These are phyloP conservation scores for Tuber calosporum DNA, from an alignment of 495 filamentous ascomycete species.

Conservation along the genomic window DNA sequence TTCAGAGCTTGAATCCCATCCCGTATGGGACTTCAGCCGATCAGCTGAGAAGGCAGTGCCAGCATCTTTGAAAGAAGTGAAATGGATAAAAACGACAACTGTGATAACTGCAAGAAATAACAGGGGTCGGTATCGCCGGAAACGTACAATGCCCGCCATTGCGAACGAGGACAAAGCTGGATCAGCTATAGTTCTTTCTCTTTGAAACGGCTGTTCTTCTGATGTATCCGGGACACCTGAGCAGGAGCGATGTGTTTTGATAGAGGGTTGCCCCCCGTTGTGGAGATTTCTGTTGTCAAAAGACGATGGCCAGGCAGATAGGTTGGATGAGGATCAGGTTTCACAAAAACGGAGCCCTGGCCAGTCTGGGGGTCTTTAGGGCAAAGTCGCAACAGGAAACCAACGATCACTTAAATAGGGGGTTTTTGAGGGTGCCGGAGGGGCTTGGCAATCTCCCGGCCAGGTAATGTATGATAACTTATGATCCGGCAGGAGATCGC, in stretches of 20 bases:
- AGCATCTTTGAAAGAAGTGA: constrained; percentile 31
- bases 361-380: not conserved
- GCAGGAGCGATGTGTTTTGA: not conserved
- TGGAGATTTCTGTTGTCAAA: not conserved
- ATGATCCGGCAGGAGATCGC: too few relatives aligned
- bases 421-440: not conserved
- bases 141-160: constrained; percentile 34
- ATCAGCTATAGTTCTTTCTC: not conserved
- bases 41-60: constrained; percentile 28
- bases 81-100: constrained; percentile 28
- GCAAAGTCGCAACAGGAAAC: not conserved
- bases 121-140: constrained; percentile 33
- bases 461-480: not conserved
- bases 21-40: constrained; percentile 15
- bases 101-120: constrained; percentile 29
- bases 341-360: not conserved
- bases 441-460: not conserved
- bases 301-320: not conserved
- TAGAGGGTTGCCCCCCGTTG: not conserved
- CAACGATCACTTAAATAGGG: not conserved
- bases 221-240: not conserved
- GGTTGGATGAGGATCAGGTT: not conserved
- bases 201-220: not conserved
- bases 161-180: not conserved
- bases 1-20: constrained; percentile 9